Conservation (phyloP, 805 yeast species). For the Candida saitoana region DNA sequence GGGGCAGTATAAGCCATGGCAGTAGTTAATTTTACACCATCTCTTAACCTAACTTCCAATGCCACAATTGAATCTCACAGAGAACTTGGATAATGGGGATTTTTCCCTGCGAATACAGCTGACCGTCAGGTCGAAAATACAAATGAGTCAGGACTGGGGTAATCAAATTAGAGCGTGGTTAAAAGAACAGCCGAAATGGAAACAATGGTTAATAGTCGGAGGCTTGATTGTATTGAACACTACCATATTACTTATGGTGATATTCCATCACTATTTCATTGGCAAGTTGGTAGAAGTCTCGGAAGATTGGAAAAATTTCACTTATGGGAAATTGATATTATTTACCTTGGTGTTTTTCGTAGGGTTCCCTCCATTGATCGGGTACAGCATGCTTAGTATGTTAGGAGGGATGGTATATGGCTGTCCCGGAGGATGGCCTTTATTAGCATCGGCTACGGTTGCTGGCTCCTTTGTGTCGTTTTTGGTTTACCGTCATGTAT, state of each 20-base stretch:
- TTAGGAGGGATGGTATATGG: slow-evolving; percentile 83
- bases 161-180: slow-evolving; percentile 15
- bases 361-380: slow-evolving; percentile 87
- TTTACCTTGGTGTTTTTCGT: slow-evolving; percentile 56
- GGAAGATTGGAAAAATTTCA: slow-evolving; percentile 38
- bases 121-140: background rate
- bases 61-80: background rate
- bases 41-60: too few species aligned
- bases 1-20: background rate
- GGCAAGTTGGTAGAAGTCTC: slow-evolving; percentile 38
- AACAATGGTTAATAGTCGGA: slow-evolving; percentile 16
- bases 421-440: slow-evolving; percentile 71
- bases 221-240: slow-evolving; percentile 12
- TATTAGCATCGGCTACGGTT: slow-evolving; percentile 65
- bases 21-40: too few species aligned
- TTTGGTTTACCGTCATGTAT: slow-evolving; percentile 55
- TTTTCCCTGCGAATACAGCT: background rate
- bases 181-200: slow-evolving; percentile 13
- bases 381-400: slow-evolving; percentile 67
- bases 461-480: slow-evolving; percentile 77
- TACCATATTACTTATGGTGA: slow-evolving; percentile 8
- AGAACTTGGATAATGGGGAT: background rate
- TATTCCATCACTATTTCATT: slow-evolving; percentile 36
- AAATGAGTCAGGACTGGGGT: background rate
- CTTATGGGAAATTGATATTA: slow-evolving; percentile 43